A percentile compares a stretch with the other conserved stretches of the same genome.
phyloP scores from a whole-genome alignment of 371 early-diverging fungal genomes.

The Cokeromyces recurvatus region DNA sequence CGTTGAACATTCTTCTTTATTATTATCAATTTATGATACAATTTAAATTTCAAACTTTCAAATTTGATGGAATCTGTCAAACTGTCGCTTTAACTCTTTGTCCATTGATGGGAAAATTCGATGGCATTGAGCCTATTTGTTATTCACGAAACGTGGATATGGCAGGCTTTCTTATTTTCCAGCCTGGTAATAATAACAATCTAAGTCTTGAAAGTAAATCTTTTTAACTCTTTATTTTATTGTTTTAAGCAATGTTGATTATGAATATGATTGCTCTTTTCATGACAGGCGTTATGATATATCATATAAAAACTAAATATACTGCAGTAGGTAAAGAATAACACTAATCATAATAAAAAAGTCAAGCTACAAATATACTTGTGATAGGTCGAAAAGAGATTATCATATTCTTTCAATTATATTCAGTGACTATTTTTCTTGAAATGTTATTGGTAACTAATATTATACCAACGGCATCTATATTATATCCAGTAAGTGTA shows the following conservation, averaged over 20 bases:
- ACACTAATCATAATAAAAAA: not conserved
- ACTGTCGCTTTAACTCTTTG: slow-evolving; percentile 80
- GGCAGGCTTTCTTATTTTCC: slow-evolving; percentile 74
- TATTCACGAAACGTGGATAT: slow-evolving; percentile 89
- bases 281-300: slow-evolving; percentile 88
- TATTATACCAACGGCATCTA: slow-evolving; percentile 70
- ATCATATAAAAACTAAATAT: slow-evolving; percentile 83
- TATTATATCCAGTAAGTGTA: slow-evolving; percentile 69
- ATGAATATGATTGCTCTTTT: slow-evolving; percentile 73
- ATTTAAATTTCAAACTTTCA: slow-evolving; percentile 38
- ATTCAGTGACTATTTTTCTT: slow-evolving; percentile 59
- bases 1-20: too few relatives aligned
- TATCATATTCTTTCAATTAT: slow-evolving; percentile 85
- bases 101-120: slow-evolving; percentile 72
- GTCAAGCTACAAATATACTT: not conserved
- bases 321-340: slow-evolving; percentile 78
- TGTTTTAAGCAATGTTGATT: slow-evolving; percentile 65
- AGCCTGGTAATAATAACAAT: too few relatives aligned
- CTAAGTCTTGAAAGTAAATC: too few relatives aligned
- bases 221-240: slow-evolving; percentile 38
- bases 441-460: slow-evolving; percentile 77
- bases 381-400: slow-evolving; percentile 79
- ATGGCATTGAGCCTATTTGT: slow-evolving; percentile 83
- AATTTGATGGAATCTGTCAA: slow-evolving; percentile 82
- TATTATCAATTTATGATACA: too few relatives aligned